A percentile compares a stretch with the other conserved stretches of the same genome.
Evolutionary conservation across 1,284 basidiomycete genomes (phyloP).

Genomic region (Naganishia sp.): DNA sequence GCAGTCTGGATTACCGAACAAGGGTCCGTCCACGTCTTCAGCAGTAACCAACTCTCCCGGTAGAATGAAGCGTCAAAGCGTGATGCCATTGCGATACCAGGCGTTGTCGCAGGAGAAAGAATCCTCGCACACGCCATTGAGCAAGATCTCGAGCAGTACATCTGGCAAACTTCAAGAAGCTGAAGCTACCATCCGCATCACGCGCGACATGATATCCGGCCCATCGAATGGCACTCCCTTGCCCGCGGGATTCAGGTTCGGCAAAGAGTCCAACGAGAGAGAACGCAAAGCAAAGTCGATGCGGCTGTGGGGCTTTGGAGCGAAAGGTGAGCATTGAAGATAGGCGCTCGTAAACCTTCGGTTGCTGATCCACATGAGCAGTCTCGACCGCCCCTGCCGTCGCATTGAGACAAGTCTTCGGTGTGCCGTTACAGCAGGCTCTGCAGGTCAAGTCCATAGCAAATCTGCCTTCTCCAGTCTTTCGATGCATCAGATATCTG

Average conservation of each 20-base stretch:
- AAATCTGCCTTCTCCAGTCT: slow-evolving; percentile 89
- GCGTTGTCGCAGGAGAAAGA: slow-evolving; percentile 31
- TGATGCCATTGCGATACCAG: slow-evolving; percentile 6
- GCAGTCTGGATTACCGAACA: not conserved
- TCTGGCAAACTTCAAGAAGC: slow-evolving; percentile 6
- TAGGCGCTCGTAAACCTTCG: not conserved
- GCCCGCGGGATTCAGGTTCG: slow-evolving; percentile 85
- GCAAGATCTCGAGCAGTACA: slow-evolving; percentile 57
- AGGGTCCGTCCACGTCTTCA: slow-evolving; percentile 11
- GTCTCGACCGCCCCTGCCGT: slow-evolving; percentile 50
- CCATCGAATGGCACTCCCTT: slow-evolving; percentile 83
- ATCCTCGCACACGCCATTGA: slow-evolving; percentile 5
- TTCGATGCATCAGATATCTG: slow-evolving; percentile 86
- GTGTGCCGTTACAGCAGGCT: slow-evolving; percentile 81
- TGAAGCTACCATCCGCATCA: slow-evolving; percentile 15
- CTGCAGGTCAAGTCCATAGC: slow-evolving; percentile 85
- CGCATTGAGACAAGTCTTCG: slow-evolving; percentile 74
- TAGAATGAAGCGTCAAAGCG: slow-evolving; percentile 30
- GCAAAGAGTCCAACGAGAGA: slow-evolving; percentile 61
- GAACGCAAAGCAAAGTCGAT: slow-evolving; percentile 86
- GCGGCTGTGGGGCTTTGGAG: slow-evolving; percentile 77
- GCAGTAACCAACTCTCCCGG: not conserved
- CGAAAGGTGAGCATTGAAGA: slow-evolving; percentile 39
- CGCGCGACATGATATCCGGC: slow-evolving; percentile 75
- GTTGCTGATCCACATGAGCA: slow-evolving; percentile 53